phyloP scores from a whole-genome alignment of 2,329 filamentous ascomycete species.

The Plectosphaerella plurivora region DNA sequence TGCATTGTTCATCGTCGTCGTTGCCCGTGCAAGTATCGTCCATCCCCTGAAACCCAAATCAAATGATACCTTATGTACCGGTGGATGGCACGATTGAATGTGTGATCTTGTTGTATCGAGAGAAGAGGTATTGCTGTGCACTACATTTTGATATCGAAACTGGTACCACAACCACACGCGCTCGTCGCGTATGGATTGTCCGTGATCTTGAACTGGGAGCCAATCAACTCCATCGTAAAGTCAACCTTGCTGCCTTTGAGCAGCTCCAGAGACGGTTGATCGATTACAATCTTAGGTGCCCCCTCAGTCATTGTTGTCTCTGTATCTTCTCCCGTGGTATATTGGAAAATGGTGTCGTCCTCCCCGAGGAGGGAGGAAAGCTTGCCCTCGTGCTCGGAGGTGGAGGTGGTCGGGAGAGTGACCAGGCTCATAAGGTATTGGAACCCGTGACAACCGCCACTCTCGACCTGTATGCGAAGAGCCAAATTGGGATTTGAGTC shows the following conservation, averaged over 20 bases:
- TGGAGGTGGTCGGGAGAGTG: constrained; percentile 41
- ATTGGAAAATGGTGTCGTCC: constrained; percentile 87
- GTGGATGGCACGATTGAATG: neutral
- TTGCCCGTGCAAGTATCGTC: neutral
- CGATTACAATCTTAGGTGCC: constrained; percentile 78
- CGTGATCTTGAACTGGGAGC: constrained; percentile 86
- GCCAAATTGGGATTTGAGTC: constrained; percentile 74
- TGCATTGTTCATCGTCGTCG: neutral
- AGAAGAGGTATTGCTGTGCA: neutral
- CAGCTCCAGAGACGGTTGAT: constrained; percentile 80
- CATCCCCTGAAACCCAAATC: neutral
- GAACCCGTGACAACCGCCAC: constrained; percentile 94
- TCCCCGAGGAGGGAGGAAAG: constrained; percentile 43
- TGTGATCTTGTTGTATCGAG: too few species aligned
- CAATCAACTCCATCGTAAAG: constrained; percentile 91
- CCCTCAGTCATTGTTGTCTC: constrained; percentile 33
- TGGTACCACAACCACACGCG: constrained; percentile 95
- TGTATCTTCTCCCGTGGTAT: constrained; percentile 31
- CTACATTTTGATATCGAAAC: constrained; percentile 83
- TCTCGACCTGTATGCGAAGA: constrained; percentile 87
- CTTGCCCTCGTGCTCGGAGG: constrained; percentile 19
- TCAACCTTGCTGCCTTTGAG: constrained; percentile 93
- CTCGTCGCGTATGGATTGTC: constrained; percentile 90
- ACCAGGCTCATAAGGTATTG: constrained; percentile 93
- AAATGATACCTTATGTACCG: neutral